Base-by-base conservation (phyloP, 75 land plant species). In the Pinus tabuliformis region DNA sequence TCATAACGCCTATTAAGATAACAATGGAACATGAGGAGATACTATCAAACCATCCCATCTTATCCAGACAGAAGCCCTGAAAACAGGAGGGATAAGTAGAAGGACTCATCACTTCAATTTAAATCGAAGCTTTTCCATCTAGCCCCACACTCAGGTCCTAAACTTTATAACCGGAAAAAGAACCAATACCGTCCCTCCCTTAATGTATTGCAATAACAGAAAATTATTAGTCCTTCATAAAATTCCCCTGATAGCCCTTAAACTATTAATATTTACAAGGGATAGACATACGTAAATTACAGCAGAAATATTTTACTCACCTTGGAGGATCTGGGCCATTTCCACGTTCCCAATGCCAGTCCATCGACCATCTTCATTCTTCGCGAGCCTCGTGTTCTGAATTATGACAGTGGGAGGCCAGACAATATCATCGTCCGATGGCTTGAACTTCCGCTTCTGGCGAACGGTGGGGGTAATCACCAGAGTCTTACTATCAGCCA, bases 341-440 rank as follows among this genome's bases (percentile, higher is more conserved):
- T 83, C 85, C 2, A 11, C 33, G 22, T 74, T 66, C 4, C 76
- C 83, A 59, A 83, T 73, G 6, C 85, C 85, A 24, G 72, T 83
- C 82, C 85, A 83, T 42, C 72, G 60, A 17, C 85, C 85, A 62
- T 83, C 83, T 3, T 61, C 18, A 15, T 58, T 62, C 78, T 75
- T 80, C 54, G 45, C 58, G 12, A 76, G 57, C 54, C 82, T 76
- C 49, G 85, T 81, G 78, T 83, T 83, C 76, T 83, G 83, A 61
- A 83, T 33, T 3, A 83, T 80, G 4, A 83, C 62, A 3, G 75
- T 57, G 26, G 85, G 85, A 60, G 85, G 85, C 85, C 85, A 83
- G 4, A 83, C 73, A 17, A 83, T 80, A 28, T 72, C 76, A 22
- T 75, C 83, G 16, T 72, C 76, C 3, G 45, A 17, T 18, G 22